Evolutionary conservation across 805 yeast genomes (phyloP).

Genomic region (Candida railenensis): DNA sequence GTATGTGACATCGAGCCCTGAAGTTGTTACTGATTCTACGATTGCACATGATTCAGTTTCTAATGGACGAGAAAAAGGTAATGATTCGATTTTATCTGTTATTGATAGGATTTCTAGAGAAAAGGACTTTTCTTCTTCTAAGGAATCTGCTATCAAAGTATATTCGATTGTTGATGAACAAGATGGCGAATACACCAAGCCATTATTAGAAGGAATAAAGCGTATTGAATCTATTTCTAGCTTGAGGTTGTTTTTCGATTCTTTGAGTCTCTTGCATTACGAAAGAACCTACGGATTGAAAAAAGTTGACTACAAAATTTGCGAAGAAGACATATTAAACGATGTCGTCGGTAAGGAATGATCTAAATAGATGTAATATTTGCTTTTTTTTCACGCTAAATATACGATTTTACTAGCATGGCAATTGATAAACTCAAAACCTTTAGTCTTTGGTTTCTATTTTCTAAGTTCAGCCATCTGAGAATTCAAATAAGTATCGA

Average conservation of each 20-base stretch:
- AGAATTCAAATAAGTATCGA: too few species aligned
- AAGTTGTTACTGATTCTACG: constrained; percentile 45
- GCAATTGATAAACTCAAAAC: too few species aligned
- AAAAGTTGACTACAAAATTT: constrained; percentile 31
- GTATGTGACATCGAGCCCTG: constrained; percentile 68
- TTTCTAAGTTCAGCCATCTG: too few species aligned
- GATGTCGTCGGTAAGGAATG: constrained; percentile 43
- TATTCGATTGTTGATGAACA: constrained; percentile 16
- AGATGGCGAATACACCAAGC: constrained; percentile 31
- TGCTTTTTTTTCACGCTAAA: too few species aligned
- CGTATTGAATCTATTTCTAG: constrained; percentile 41
- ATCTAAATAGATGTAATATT: too few species aligned
- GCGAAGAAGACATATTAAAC: constrained; percentile 54
- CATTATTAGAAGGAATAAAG: constrained; percentile 46
- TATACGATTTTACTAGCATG: too few species aligned
- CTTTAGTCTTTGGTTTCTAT: too few species aligned
- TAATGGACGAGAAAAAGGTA: constrained; percentile 5
- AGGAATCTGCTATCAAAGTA: constrained; percentile 38
- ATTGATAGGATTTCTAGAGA: constrained; percentile 47
- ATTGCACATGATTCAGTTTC: constrained; percentile 2
- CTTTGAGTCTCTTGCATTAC: constrained; percentile 60
- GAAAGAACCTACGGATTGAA: constrained; percentile 61
- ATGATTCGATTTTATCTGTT: constrained; percentile 30
- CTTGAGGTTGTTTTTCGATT: constrained; percentile 64
- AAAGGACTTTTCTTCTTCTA: constrained; percentile 28